phyloP scores from a whole-genome alignment of 1,284 basidiomycete species.

The Filobasidium uniguttulatum region DNA sequence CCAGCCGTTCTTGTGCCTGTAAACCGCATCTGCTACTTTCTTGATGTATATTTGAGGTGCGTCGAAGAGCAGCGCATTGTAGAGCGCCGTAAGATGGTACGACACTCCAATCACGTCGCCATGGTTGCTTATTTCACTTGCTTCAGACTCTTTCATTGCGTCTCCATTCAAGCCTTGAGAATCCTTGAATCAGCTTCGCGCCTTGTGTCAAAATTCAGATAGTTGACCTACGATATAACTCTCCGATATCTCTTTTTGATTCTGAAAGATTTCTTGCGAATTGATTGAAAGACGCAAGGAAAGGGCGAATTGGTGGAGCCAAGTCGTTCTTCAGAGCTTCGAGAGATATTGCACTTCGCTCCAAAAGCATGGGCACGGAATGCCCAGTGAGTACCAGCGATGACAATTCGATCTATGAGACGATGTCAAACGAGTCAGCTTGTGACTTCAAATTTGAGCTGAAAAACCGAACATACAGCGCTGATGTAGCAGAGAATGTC shows the following conservation, averaged over 20 bases:
- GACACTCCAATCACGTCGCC: conserved; percentile 3
- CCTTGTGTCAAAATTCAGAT: background rate
- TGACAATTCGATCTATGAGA: conserved; percentile 1
- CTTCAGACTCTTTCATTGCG: background rate
- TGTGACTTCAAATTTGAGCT: too few species aligned
- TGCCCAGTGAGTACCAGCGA: conserved; percentile 5
- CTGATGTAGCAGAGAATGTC: conserved; percentile 8
- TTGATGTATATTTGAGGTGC: background rate
- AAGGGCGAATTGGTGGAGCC: background rate
- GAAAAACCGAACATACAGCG: too few species aligned
- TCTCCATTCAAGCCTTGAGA: background rate
- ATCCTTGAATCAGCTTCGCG: background rate
- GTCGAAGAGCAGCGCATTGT: conserved; percentile 2
- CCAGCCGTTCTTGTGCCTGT: conserved; percentile 4
- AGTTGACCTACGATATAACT: background rate
- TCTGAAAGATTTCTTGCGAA: conserved; percentile 7
- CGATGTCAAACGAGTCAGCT: too few species aligned
- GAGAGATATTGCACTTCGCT: background rate
- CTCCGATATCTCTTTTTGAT: background rate
- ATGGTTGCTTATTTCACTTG: background rate
- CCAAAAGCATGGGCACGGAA: background rate
- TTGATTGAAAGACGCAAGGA: conserved; percentile 5
- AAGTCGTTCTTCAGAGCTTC: conserved; percentile 5
- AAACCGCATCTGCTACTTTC: background rate
- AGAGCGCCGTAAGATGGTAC: conserved; percentile 2